These are phyloP conservation scores for Adiantum capillusveneris DNA, from an alignment of 75 land plant species.

Conservation along the genomic window DNA sequence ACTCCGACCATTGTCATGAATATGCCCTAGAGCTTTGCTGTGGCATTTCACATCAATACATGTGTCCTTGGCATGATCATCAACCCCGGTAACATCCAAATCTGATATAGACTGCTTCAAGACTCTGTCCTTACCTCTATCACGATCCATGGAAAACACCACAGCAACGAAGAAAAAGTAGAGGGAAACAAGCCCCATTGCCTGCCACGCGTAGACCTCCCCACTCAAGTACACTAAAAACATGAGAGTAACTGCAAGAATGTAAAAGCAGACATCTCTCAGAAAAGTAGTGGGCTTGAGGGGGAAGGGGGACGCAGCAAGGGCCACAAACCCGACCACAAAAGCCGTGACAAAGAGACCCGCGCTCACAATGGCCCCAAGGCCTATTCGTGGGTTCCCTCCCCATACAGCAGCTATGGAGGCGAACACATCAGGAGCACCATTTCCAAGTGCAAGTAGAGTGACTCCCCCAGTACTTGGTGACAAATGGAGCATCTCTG, in stretches of 20 bases:
- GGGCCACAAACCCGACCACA: constrained; percentile 82
- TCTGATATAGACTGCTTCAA: too few species aligned
- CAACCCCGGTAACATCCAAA: too few species aligned
- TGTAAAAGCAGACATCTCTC: constrained; percentile 75
- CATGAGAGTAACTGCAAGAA: constrained; percentile 46
- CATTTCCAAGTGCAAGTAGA: constrained; percentile 89
- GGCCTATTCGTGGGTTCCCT: constrained; percentile 68
- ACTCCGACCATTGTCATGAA: too few species aligned
- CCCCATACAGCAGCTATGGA: constrained; percentile 64
- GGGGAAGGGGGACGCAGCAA: constrained; percentile 56
- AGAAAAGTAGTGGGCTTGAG: constrained; percentile 59
- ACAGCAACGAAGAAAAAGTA: constrained; percentile 72
- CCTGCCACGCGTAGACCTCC: constrained; percentile 83
- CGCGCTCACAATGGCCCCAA: constrained; percentile 88
- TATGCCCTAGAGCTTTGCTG: too few species aligned
- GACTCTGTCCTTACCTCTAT: background rate
- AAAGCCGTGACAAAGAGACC: constrained; percentile 88
- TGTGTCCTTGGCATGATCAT: too few species aligned
- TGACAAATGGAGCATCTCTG: constrained; percentile 49
- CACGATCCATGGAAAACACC: constrained; percentile 75
- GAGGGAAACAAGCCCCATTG: constrained; percentile 59
- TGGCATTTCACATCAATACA: too few species aligned
- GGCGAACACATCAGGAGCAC: constrained; percentile 86
- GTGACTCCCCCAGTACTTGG: constrained; percentile 88
- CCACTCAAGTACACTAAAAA: constrained; percentile 73